Evolutionary conservation across 495 filamentous ascomycete species (phyloP).

Genomic region (Pseudoneurospora amorphoporcata): DNA sequence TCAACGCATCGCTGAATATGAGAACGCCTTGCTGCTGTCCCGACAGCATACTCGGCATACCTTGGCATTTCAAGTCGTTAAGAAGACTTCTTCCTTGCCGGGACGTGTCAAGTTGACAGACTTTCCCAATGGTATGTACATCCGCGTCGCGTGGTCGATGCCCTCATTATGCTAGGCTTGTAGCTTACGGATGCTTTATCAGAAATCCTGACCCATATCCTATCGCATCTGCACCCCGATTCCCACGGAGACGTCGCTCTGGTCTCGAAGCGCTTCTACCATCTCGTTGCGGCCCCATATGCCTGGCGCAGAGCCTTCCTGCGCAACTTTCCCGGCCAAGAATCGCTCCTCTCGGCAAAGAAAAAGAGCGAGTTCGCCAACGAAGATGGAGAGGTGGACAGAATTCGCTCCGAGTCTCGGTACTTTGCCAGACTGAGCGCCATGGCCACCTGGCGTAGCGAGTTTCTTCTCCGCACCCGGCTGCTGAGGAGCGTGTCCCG

Average conservation of each 20-base stretch:
- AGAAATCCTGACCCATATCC: slow-evolving; percentile 89
- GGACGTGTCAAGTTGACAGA: slow-evolving; percentile 46
- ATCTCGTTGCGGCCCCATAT: slow-evolving; percentile 74
- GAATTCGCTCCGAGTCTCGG: slow-evolving; percentile 50
- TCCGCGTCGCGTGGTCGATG: not conserved
- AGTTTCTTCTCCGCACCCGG: slow-evolving; percentile 81
- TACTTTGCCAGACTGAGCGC: slow-evolving; percentile 70
- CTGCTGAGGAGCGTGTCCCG: slow-evolving; percentile 67
- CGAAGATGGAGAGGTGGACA: slow-evolving; percentile 40
- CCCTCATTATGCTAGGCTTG: slow-evolving; percentile 9
- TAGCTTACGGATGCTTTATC: slow-evolving; percentile 3
- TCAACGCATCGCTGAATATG: slow-evolving; percentile 64
- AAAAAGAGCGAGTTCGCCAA: slow-evolving; percentile 27
- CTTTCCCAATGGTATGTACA: slow-evolving; percentile 69
- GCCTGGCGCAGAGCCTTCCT: slow-evolving; percentile 86
- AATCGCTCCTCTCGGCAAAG: slow-evolving; percentile 28
- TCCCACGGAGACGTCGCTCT: slow-evolving; percentile 66
- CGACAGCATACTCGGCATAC: slow-evolving; percentile 38
- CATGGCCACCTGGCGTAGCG: slow-evolving; percentile 80
- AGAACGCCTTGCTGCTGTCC: slow-evolving; percentile 44
- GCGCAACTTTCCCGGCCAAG: slow-evolving; percentile 73
- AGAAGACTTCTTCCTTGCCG: slow-evolving; percentile 30
- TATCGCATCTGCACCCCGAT: slow-evolving; percentile 76
- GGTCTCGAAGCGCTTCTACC: slow-evolving; percentile 76
- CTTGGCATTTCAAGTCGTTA: slow-evolving; percentile 52